Percentiles rank a stretch among this genome's conserved stretches.
phyloP scores from a whole-genome alignment of 257 asterid species.

The Solanum sejunctum region DNA sequence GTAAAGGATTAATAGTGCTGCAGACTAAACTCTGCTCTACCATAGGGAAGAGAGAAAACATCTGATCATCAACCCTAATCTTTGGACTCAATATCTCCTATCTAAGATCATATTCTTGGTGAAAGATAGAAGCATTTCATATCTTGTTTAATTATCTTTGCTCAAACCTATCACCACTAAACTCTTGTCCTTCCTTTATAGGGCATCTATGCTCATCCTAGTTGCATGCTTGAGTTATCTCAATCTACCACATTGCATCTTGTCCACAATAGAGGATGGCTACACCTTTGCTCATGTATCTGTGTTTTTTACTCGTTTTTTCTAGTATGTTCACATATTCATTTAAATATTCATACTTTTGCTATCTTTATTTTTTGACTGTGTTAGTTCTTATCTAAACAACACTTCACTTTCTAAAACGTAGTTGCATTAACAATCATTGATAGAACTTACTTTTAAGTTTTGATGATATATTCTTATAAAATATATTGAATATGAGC shows the following conservation, averaged over 20 bases:
- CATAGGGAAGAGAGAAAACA: not conserved
- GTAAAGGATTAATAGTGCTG: too few species aligned
- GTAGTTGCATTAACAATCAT: not conserved
- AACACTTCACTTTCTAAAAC: too few species aligned
- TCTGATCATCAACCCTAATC: not conserved
- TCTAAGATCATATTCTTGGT: rapidly evolving
- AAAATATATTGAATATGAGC: not conserved
- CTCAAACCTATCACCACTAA: not conserved
- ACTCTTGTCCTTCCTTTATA: not conserved
- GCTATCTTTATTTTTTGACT: not conserved
- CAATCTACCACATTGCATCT: not conserved
- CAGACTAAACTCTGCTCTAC: not conserved
- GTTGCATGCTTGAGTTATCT: not conserved
- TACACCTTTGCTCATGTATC: not conserved
- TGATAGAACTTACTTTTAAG: not conserved
- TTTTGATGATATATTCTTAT: not conserved
- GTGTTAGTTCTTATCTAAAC: too few species aligned
- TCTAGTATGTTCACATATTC: not conserved
- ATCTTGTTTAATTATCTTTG: not conserved
- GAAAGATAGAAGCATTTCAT: not conserved
- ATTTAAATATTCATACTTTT: rapidly evolving
- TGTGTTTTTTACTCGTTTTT: not conserved
- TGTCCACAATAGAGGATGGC: not conserved
- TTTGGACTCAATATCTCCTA: not conserved
- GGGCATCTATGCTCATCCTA: not conserved